Conservation (phyloP, 2,329 filamentous ascomycete genomes). For the Graphilbum ipis-grandicollis region DNA sequence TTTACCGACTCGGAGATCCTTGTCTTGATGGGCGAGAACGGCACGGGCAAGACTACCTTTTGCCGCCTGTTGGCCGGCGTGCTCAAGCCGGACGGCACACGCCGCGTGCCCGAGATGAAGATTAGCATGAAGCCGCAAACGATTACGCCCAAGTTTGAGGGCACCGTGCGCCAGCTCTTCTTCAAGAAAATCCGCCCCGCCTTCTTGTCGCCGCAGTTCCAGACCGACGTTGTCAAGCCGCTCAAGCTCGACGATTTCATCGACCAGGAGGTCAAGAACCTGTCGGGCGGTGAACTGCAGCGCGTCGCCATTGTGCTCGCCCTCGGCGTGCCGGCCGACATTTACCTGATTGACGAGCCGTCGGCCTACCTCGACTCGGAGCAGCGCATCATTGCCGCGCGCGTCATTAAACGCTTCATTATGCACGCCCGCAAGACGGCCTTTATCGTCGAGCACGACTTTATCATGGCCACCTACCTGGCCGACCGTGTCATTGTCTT, state of each 20-base stretch:
- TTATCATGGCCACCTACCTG: conserved; percentile 58
- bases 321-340: conserved; percentile 90
- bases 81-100: conserved; percentile 70
- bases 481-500: conserved; percentile 97
- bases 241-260: conserved; percentile 98
- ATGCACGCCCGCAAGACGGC: conserved; percentile 99
- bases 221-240: conserved; percentile 99
- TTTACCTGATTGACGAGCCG: conserved; percentile 97
- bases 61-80: conserved; percentile 90
- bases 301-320: conserved; percentile 95
- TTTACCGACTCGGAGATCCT: conserved; percentile 98
- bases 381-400: conserved; percentile 92
- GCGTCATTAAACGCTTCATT: conserved; percentile 99
- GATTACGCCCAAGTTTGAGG: conserved; percentile 94
- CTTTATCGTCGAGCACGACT: conserved; percentile 99
- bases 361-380: conserved; percentile 96
- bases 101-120: conserved; percentile 77
- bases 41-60: conserved; percentile 95
- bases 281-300: conserved; percentile 98
- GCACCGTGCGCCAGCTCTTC: conserved; percentile 92
- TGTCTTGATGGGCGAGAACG: conserved; percentile 99
- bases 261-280: conserved; percentile 96
- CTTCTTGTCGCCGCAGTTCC: conserved; percentile 94
- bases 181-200: conserved; percentile 99
- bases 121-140: conserved; percentile 82